Base-by-base conservation (phyloP, 768 basidiomycete genomes). In the Pisolithus marmoratus region DNA sequence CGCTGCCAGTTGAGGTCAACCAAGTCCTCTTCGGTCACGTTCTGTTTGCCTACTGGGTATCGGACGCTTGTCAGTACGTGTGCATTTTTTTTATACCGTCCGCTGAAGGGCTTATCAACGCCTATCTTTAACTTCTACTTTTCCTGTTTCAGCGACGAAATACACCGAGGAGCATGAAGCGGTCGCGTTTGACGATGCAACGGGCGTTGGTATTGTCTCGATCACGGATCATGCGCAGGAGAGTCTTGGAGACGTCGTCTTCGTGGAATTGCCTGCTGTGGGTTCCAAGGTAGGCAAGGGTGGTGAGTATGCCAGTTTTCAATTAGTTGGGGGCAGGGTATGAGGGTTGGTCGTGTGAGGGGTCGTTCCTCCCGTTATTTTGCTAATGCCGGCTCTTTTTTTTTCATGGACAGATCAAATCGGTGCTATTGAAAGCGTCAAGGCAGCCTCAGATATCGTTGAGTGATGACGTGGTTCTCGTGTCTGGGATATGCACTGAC, bases 401-500 rank as follows among this genome's bases (percentile, higher is more conserved):
- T 47, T 47, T 36, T n/a, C 29, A 14, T 46, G 41, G 2, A n/a
- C 54, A 94, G 94, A 88, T 43, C 71, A 83, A 57, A 87, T 95
- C 65, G 94, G 94, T 46, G 90, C 90, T 7, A 92, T 97, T 9
- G 94, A 96, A 70, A 95, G 93, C 55, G 94, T 96, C 51, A 97
- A 97, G 67, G 94, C 94, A 26, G 92, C 93, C 37, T 94, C 94
- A 2, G 94, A 97, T 65, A 94, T 97, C 63, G 90, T 90, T 70
- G 54, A 67, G 77, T 72, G 23, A 34, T 45, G 6, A 52, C 9
- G 26, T 45, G 53, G 38, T 14, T 36, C 9, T 51, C 38, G 23
- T 5, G n/a, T 44, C 48, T 23, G 15, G n/a, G 24, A 50, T 45
- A 8, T 38, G 17, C 46, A 50, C 60, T 63, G 54, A 54, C 2